Base-by-base conservation (phyloP, 129 eudicot species). In the Centella asiatica region DNA sequence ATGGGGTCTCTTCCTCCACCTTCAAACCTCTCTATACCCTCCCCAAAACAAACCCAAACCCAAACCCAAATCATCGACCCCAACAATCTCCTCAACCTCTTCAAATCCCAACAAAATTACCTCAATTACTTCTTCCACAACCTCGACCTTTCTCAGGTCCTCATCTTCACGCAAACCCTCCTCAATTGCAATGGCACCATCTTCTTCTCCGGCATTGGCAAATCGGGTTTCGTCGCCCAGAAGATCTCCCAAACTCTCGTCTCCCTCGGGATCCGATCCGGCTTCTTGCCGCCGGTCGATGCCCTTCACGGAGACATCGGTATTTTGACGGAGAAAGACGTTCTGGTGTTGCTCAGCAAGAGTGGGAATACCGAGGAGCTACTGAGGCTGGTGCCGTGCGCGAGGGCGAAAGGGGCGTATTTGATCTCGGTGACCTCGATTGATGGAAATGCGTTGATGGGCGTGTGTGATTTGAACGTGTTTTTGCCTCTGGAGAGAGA, bases 291-390 rank as follows among this genome's bases (percentile, higher is more conserved):
- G 60, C 98, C 98, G 0, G 73, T 71, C 27, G 98, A 92, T 67
- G 98, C 98, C 3, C 82, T 92, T 8, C 98, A 92, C 49, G 98
- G 96, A 0, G 98, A 92, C 65, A 92, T 92, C 9, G 98, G 98
- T 47, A 81, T 80, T 51, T 58, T 92, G 58, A 53, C 70, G 1
- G 0, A 44, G 5, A 9, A 57, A 0, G 98, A 92, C 67, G 42
- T 92, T 4, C 40, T 92, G 74, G 81, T 92, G 6, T 26, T 92
- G 72, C 82, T 92, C 61, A 84, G 94, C 57, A 92, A 92, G 80
- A 81, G 94, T 32, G 98, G 98, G 26, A 92, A 87, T 17, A 72
- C 88, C 2, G 96, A 92, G 65, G 98, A 92, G 54, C 57, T 92
- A 71, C 20, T 87, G 25, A 76, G 58, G 50, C 62, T 92, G 44